Evolutionary conservation across 2,329 filamentous ascomycete species (phyloP), one percentile per base, ranked within the genome.

Genomic region (Colletotrichum sp.): DNA sequence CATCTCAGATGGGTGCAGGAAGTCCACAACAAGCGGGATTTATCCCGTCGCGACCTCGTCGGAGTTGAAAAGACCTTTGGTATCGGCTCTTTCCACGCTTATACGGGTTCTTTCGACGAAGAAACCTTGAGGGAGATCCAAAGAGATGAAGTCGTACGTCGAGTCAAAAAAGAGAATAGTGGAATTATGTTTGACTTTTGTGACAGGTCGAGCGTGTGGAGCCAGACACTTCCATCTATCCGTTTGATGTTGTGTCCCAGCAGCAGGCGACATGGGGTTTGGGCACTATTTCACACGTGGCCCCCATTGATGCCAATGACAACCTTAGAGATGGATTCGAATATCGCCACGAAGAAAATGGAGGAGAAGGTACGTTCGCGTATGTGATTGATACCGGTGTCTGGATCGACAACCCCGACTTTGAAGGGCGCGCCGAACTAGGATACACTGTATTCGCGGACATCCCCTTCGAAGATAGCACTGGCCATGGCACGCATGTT

Each of bases 301-400:
- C 9, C 6, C 78, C 81, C 24, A 82, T 82, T 21, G 80, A 77
- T 12, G 80, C 78, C 48, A 55, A 21, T 52, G 70, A 8, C 28
- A 72, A 18, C 15, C 68, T 71, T 18, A 9, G 78, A 80, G 60
- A 72, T 34, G 64, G 64, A 30, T 67, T 78, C 77, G 39, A 75
- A 52, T 89, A 88, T 77, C 77, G 80, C 18, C 88, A 88, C 78
- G 84, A 88, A 68, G 71, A 78, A 7, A 83, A 79, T 18, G 85
- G 86, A 16, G 87, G 87, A 13, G 67, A 79, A 13, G 85, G 81
- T 18, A 86, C 82, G 48, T 91, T 85, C 72, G 83, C 87, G 39
- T 92, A 91, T 79, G 82, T 92, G 61, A 81, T 92, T 70, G 90
- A 92, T 79, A 90, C 88, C 0, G 90, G 90, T 52, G 87, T 92